Evolutionary conservation across 192 early-diverging fungal genomes (phyloP), one percentile per base, ranked within the genome.

Genomic region (Gonapodya prolifera): DNA sequence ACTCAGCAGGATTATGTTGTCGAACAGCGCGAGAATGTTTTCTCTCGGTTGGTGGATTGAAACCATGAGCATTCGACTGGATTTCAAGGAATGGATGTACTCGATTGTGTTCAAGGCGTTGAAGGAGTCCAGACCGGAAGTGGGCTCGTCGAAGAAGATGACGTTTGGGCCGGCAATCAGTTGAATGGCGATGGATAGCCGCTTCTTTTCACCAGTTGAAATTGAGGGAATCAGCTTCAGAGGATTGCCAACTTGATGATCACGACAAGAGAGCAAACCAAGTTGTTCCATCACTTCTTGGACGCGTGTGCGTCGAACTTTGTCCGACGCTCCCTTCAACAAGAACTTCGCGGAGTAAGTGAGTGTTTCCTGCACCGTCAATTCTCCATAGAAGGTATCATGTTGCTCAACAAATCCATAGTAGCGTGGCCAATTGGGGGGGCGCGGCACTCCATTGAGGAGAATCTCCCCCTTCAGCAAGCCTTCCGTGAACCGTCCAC

Each of bases 401-500:
- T 73, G 28, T 29, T 73, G 71, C 29, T 61, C 45, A 61, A 61
- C 45, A 16, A 61, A 61, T 61, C 45, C 45, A 23, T 61, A 61
- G 8, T 16, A 16, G 45, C 23, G 45, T 16, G 45, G 45, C 45
- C 45, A 61, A 8, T 8, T 61, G 45, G 8, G 45, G 45, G 45
- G 45, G 23, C 86, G 82, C 35, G 83, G 80, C 76, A 84, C 83
- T 70, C 90, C 90, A 82, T 91, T 89, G 80, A 94, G 86, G 77
- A 90, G 87, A 61, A 96, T 89, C 34, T 82, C 83, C 78, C 92
- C 92, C 35, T 90, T 84, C 2, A 91, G 81, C 1, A 80, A 84
- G 69, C 86, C 86, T 73, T 86, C 89, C 45, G 90, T 93, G 85
- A 93, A 93, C 81, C 93, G 89, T 82, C 89, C 87, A 45, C 90